Evolutionary conservation across 345 rosid genomes (phyloP).

Genomic region (Trapa bicornis): DNA sequence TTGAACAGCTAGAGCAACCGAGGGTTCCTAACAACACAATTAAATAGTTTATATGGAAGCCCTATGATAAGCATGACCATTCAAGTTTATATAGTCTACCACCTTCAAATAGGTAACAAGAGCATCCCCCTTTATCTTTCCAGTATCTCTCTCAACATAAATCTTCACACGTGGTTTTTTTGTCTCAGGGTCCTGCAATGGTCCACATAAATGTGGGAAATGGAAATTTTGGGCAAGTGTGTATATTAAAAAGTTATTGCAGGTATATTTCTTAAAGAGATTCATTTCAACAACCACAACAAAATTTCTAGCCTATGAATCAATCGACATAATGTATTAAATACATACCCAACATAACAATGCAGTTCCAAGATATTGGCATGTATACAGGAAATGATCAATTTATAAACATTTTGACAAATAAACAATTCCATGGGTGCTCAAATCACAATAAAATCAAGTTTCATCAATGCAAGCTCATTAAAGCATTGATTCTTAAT

Average conservation of each 20-base stretch:
- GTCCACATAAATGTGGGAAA: background rate
- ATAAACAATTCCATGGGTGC: background rate
- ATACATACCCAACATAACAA: background rate
- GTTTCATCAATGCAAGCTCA: background rate
- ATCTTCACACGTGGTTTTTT: slow-evolving; percentile 90
- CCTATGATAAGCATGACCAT: background rate
- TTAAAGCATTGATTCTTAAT: background rate
- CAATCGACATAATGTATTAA: background rate
- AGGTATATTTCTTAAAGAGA: background rate
- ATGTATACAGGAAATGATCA: background rate
- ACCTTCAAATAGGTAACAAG: slow-evolving; percentile 89
- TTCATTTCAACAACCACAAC: background rate
- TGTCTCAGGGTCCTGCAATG: slow-evolving; percentile 64
- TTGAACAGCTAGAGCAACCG: slow-evolving; percentile 83
- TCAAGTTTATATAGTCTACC: slow-evolving; percentile 8
- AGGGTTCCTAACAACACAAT: slow-evolving; percentile 60
- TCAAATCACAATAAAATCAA: background rate
- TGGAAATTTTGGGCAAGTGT: background rate
- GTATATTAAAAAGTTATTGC: background rate
- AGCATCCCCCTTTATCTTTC: slow-evolving; percentile 89
- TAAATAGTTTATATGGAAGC: slow-evolving; percentile 2
- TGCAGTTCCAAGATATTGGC: background rate
- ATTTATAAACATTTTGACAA: background rate
- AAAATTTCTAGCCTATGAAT: background rate
- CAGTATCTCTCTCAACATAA: slow-evolving; percentile 74